Evolutionary conservation across 805 yeast species (phyloP), one percentile per base, ranked within the genome.

Genomic region (Wickerhamomyces ciferrii): DNA sequence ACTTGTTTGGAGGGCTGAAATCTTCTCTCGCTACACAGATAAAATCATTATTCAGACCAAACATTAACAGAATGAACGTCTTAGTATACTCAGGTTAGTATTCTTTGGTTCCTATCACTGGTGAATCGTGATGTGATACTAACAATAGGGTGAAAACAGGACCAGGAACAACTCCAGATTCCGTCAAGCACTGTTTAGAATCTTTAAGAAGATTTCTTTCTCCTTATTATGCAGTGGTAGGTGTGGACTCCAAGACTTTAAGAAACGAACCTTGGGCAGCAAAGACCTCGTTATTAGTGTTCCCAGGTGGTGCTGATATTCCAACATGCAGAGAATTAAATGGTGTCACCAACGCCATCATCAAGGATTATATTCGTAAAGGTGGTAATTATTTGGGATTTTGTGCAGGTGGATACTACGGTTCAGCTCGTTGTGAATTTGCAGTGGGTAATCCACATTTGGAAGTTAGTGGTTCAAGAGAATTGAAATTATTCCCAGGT

Each of bases 241-340:
- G 86, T 1, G 84, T 88, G 1, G 79, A 81, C 29, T 80, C 86
- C 17, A 63, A 67, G 15, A 78, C 85, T 0, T 60, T 94, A 18
- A 65, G 76, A 43, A 75, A 79, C 21, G 97, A 94, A 57, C 97
- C 99, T 0, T 94, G 99, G 99, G 75, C 76, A 51, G 57, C 77
- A 8, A 87, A 87, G 57, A 87, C 97, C 0, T 70, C 95, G 0
- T 69, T 87, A 52, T 60, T 94, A 39, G 96, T 90, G 1, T 64
- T 94, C 24, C 99, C 99, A 0, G 99, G 99, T 4, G 99, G 99
- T 8, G 97, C 98, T 1, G 99, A 94, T 61, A 68, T 89, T 43
- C 97, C 97, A 0, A 79, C 84, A 53, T 87, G 96, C 52, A 70
- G 74, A 44, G 78, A 75, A 4, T 74, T 95, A 51, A 82, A 84